Evolutionary conservation across 352 stramenopile genomes (phyloP).

Genomic region (Phytopythium aichiense): DNA sequence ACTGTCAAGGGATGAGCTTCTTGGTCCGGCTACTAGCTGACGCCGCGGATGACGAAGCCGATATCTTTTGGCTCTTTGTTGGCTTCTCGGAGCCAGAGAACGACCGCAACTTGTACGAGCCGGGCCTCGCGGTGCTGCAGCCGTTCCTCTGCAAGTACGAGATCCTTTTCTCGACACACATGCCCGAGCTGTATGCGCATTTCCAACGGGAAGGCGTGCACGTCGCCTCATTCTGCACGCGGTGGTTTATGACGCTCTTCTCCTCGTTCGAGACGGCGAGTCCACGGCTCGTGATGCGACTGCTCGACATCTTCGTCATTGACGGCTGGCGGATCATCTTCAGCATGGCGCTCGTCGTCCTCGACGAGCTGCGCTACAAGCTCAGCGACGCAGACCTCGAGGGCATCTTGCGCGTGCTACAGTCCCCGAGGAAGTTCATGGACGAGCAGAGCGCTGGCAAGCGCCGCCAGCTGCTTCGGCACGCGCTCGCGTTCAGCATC

Average conservation of each 20-base stretch:
- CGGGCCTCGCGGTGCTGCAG: conserved; percentile 62
- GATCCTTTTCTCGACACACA: conserved; percentile 53
- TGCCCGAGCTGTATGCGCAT: conserved; percentile 57
- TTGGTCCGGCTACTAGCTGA: conserved; percentile 71
- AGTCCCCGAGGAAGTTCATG: conserved; percentile 56
- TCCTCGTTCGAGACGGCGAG: conserved; percentile 78
- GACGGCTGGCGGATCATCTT: conserved; percentile 80
- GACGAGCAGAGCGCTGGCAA: conserved; percentile 32
- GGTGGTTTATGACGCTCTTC: conserved; percentile 86
- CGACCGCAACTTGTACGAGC: conserved; percentile 75
- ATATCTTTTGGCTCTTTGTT: conserved; percentile 83
- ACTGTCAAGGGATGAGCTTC: conserved; percentile 89
- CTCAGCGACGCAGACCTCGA: conserved; percentile 62
- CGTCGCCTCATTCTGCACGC: conserved; percentile 65
- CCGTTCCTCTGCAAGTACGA: conserved; percentile 67
- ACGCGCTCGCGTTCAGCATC: conserved; percentile 62
- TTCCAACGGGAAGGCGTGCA: conserved; percentile 59
- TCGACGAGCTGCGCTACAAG: conserved; percentile 59
- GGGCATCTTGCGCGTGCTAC: conserved; percentile 58
- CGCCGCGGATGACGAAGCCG: conserved; percentile 56
- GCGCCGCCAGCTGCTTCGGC: conserved; percentile 46
- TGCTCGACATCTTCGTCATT: conserved; percentile 80
- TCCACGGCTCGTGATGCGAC: conserved; percentile 51
- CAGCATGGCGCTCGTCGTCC: conserved; percentile 71
- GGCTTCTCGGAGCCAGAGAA: conserved; percentile 71